Conservation (phyloP, 305 asterid genomes). For the Striga hermonthica region DNA sequence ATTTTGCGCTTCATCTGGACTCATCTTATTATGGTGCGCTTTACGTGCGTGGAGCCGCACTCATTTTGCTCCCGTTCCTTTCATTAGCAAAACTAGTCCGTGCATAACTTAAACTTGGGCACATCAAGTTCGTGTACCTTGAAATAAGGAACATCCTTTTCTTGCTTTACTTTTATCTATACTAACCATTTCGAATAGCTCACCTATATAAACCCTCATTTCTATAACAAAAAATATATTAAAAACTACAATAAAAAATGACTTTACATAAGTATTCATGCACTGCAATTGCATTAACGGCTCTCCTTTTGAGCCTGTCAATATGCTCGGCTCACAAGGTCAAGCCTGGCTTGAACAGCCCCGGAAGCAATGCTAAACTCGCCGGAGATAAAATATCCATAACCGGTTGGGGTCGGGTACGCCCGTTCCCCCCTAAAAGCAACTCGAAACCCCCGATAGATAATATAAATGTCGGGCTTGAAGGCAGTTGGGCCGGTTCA, state of each 20-base stretch:
- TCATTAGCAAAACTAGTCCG: too few species aligned
- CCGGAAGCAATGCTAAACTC: too few species aligned
- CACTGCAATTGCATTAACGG: slow-evolving; percentile 11
- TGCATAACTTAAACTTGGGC: slow-evolving; percentile 1
- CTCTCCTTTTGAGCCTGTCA: slow-evolving; percentile 25
- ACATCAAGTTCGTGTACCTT: slow-evolving; percentile 11
- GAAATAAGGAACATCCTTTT: neutral
- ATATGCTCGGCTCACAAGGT: slow-evolving; percentile 22
- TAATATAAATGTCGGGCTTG: too few species aligned
- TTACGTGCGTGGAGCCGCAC: too few species aligned
- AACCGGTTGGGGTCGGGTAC: too few species aligned
- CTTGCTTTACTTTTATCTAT: neutral
- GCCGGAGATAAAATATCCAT: too few species aligned
- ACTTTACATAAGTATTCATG: slow-evolving; percentile 21
- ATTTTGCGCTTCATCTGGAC: too few species aligned
- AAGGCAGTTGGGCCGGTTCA: neutral
- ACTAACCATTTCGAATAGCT: neutral
- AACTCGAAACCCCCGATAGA: too few species aligned
- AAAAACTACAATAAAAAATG: slow-evolving; percentile 10
- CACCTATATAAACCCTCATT: neutral
- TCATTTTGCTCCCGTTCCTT: too few species aligned
- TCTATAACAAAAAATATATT: neutral
- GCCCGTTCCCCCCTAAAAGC: too few species aligned
- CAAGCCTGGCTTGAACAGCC: too few species aligned
- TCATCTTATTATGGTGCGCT: too few species aligned